Conservation (phyloP, 2,329 filamentous ascomycete species). For the Geoglossum cookeanum region DNA sequence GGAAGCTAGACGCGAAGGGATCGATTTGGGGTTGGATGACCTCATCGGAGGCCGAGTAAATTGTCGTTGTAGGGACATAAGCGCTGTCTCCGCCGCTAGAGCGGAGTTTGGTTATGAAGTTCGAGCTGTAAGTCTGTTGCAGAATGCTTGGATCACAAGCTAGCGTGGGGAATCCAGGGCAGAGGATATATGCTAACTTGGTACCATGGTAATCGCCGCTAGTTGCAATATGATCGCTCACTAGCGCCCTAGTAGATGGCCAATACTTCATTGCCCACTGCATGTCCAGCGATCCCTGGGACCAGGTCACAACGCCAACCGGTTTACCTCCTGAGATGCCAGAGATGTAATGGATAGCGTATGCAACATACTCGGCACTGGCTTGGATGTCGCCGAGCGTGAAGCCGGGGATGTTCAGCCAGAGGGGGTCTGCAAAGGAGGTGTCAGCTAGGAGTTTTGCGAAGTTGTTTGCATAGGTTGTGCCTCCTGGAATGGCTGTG, state of each 20-base stretch:
- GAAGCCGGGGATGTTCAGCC: constrained; percentile 33
- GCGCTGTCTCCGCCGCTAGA: constrained; percentile 28
- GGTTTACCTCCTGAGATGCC: constrained; percentile 20
- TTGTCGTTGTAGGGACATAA: constrained; percentile 34
- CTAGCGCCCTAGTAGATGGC: constrained; percentile 27
- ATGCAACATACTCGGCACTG: constrained; percentile 36
- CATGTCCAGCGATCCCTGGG: constrained; percentile 33
- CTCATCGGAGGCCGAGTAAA: constrained; percentile 32
- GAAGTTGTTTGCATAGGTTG: constrained; percentile 28
- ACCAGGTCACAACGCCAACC: constrained; percentile 32
- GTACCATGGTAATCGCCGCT: constrained; percentile 35
- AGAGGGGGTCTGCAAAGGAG: constrained; percentile 29
- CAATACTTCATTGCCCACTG: constrained; percentile 42
- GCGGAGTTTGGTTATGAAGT: constrained; percentile 26
- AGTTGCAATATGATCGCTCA: constrained; percentile 32
- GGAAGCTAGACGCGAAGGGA: constrained; percentile 26
- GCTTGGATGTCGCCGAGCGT: constrained; percentile 29
- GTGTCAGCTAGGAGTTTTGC: constrained; percentile 27
- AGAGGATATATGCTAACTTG: constrained; percentile 18
- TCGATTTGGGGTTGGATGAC: constrained; percentile 32
- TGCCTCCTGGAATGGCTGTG: constrained; percentile 29
- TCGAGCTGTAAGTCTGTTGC: constrained; percentile 28
- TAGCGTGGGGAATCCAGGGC: constrained; percentile 11
- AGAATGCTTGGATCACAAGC: constrained; percentile 23
- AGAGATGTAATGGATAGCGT: constrained; percentile 37